These are phyloP conservation scores for Talaromyces sp. DNA, from an alignment of 2,329 filamentous ascomycete genomes.

Conservation along the genomic window DNA sequence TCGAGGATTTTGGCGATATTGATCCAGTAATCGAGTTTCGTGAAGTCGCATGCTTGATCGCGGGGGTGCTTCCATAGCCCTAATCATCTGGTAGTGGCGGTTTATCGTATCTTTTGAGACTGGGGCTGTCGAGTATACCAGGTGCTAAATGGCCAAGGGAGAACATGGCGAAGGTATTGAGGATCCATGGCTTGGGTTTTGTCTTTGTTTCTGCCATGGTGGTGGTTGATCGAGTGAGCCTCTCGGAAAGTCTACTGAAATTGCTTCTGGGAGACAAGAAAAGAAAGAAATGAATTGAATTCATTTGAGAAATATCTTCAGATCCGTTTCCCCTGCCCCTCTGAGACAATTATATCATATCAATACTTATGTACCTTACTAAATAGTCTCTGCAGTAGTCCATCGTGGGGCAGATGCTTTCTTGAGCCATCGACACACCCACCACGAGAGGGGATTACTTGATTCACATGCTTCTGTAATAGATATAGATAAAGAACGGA, in stretches of 20 bases:
- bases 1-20: constrained; percentile 50
- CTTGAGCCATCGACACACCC: constrained; percentile 6
- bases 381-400: background rate
- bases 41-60: constrained; percentile 41
- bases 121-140: background rate
- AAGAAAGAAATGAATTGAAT: background rate
- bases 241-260: background rate
- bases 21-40: constrained; percentile 49
- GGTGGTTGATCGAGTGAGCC: background rate
- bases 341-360: background rate
- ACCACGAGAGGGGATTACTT: background rate
- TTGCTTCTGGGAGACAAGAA: background rate
- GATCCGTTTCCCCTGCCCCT: background rate
- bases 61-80: constrained; percentile 20
- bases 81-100: background rate
- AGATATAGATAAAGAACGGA: background rate
- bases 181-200: constrained; percentile 22
- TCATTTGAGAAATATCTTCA: background rate
- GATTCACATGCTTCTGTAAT: background rate
- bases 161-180: constrained; percentile 52
- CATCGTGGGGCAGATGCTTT: constrained; percentile 10
- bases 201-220: constrained; percentile 16
- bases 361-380: background rate
- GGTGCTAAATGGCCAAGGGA: constrained; percentile 49
- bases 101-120: too few species aligned